phyloP scores from a whole-genome alignment of 768 basidiomycete genomes.

The Cystofilobasidium macerans region DNA sequence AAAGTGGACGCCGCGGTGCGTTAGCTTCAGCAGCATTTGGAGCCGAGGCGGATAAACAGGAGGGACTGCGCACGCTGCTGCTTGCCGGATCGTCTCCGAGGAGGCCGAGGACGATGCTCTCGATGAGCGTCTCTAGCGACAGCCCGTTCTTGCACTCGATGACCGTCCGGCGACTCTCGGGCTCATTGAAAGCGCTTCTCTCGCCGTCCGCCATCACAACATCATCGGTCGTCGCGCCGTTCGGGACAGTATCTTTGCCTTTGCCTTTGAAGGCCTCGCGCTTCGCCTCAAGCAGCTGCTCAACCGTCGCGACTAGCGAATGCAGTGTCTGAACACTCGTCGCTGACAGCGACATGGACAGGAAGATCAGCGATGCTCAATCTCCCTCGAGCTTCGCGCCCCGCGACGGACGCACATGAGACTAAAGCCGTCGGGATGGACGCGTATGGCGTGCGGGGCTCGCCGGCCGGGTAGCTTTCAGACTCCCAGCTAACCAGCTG shows the following conservation, averaged over 20 bases:
- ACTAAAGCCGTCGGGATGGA: neutral
- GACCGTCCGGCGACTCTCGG: neutral
- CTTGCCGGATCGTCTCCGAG: neutral
- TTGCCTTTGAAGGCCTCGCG: neutral
- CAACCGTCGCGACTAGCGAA: neutral
- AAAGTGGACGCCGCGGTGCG: neutral
- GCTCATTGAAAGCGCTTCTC: no score
- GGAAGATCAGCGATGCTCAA: neutral
- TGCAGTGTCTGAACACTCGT: conserved; percentile 4
- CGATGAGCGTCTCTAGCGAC: neutral
- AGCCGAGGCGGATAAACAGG: no score
- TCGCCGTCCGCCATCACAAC: neutral
- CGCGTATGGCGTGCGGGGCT: neutral
- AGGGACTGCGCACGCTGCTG: neutral
- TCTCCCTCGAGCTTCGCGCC: neutral
- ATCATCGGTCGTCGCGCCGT: neutral
- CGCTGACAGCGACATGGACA: neutral
- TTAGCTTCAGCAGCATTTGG: no score
- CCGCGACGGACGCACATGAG: neutral
- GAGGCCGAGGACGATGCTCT: conserved; percentile 5
- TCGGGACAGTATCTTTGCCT: neutral
- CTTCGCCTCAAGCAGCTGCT: neutral
- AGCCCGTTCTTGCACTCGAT: neutral
- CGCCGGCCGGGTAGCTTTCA: neutral
- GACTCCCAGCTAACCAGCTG: neutral